A percentile compares a stretch with the other conserved stretches of the same genome.
Evolutionary conservation across 805 yeast genomes (phyloP).

Genomic region (Zygotorulaspora sp.): DNA sequence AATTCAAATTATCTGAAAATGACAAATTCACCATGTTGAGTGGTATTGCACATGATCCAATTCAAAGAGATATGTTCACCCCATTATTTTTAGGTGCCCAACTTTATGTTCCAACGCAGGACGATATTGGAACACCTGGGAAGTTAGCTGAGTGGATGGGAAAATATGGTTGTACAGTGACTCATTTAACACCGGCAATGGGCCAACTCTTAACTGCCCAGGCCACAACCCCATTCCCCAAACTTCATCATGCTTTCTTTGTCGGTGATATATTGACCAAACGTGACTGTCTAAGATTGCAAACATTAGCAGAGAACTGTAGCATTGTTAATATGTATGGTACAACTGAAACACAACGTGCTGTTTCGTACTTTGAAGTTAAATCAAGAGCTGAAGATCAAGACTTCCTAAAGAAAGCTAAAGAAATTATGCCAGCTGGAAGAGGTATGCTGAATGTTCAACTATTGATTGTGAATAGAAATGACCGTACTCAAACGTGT

Average conservation of each 20-base stretch:
- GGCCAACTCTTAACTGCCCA: constrained; percentile 96
- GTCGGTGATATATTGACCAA: constrained; percentile 97
- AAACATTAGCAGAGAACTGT: constrained; percentile 85
- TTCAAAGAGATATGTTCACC: constrained; percentile 98
- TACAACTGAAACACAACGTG: constrained; percentile 97
- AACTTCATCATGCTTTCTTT: constrained; percentile 91
- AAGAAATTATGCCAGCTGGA: constrained; percentile 98
- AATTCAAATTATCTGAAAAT: constrained; percentile 67
- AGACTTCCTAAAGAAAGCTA: constrained; percentile 70
- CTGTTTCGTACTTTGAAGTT: constrained; percentile 92
- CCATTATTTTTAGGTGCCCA: constrained; percentile 95
- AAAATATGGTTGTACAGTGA: constrained; percentile 83
- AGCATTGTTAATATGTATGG: constrained; percentile 97
- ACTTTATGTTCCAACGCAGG: constrained; percentile 87
- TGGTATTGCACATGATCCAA: constrained; percentile 99
- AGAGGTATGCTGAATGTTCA: constrained; percentile 96
- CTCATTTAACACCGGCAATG: constrained; percentile 99
- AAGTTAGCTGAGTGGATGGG: constrained; percentile 97
- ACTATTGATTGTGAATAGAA: constrained; percentile 84
- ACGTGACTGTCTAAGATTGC: constrained; percentile 92
- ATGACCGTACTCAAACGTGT: constrained; percentile 84
- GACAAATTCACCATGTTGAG: constrained; percentile 96
- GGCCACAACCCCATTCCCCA: constrained; percentile 80
- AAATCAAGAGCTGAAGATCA: constrained; percentile 67
- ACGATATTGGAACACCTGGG: constrained; percentile 98